Base-by-base conservation (phyloP, 1,284 basidiomycete genomes). In the Puccinia polysora region DNA sequence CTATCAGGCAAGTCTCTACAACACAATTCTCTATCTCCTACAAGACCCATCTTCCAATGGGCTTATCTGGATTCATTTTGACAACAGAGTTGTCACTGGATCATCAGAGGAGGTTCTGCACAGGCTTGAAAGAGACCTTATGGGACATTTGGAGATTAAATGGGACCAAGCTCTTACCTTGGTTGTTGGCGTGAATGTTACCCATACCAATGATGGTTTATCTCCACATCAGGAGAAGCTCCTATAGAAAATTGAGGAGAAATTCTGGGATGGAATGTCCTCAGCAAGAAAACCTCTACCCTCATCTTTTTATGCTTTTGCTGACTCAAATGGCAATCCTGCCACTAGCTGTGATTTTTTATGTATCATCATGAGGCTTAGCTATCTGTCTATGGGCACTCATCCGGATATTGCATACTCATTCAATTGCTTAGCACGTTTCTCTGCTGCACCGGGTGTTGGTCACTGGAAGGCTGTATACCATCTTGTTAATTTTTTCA, bases 41-140 rank as follows among this genome's bases (percentile, higher is more conserved):
- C 43, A 34, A 2, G 3, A 28, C 2, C 15, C 4, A 1, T 12
- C 15, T 56, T 5, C n/a, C 10, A 30, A 45, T 5, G 28, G 25
- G 6, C 4, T 47, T 4, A 50, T 69, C 15, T 69, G 65, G 65
- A n/a, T 69, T 1, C 65, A 69, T 28, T 40, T 69, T 14, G 55
- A 69, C 28, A 30, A 69, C 28, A 55, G 65, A 5, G 45, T 59
- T 3, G 32, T 69, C 8, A 59, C 65, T 7, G 55, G 28, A 4
- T 18, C 28, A 2, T 28, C 18, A 30, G 3, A 12, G 2, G 30
- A 59, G 3, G 18, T 38, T 4, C n/a, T 69, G n/a, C 14, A 45
- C 2, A 18, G 36, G 2, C 23, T 69, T n/a, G 25, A 34, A 14
- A 6, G 4, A 0, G 12, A 14, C 10, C 28, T 69, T 2, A 2